Conservation (phyloP, 192 early-diverging fungal species). For the Coemansia sp. region DNA sequence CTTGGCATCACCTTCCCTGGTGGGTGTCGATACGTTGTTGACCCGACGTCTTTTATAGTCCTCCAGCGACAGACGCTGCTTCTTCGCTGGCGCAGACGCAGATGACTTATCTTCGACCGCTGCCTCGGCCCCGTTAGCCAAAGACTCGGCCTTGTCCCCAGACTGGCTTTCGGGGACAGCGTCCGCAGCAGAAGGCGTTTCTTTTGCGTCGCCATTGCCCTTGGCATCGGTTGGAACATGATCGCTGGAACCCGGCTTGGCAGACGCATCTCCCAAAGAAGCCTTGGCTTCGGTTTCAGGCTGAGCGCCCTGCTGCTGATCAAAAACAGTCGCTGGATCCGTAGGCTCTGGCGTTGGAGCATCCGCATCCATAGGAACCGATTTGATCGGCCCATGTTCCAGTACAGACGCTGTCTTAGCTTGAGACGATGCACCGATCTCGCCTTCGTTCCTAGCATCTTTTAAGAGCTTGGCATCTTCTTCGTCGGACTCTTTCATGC, state of each 20-base stretch:
- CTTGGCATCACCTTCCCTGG: slow-evolving; percentile 9
- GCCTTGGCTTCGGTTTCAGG: too few species aligned
- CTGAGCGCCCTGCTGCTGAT: not conserved
- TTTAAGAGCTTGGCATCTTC: not conserved
- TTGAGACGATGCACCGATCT: not conserved
- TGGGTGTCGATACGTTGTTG: slow-evolving; percentile 11
- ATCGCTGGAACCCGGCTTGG: not conserved
- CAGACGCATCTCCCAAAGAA: not conserved
- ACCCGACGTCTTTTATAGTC: slow-evolving; percentile 54
- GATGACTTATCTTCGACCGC: slow-evolving; percentile 2
- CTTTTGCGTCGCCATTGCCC: not conserved
- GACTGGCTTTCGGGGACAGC: not conserved
- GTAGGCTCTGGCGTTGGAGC: slow-evolving; percentile 43
- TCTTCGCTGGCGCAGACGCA: slow-evolving; percentile 23
- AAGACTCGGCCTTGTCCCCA: not conserved
- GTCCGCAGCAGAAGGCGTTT: not conserved
- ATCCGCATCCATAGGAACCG: slow-evolving; percentile 40
- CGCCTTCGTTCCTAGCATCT: not conserved
- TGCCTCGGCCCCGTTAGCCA: not conserved
- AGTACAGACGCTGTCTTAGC: not conserved
- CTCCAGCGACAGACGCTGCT: slow-evolving; percentile 49
- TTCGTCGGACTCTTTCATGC: slow-evolving; percentile 1
- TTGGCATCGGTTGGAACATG: not conserved
- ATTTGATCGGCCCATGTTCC: slow-evolving; percentile 20
- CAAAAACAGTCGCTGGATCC: slow-evolving; percentile 4